Conservation (phyloP, 768 basidiomycete genomes). For the Trametes punicea region DNA sequence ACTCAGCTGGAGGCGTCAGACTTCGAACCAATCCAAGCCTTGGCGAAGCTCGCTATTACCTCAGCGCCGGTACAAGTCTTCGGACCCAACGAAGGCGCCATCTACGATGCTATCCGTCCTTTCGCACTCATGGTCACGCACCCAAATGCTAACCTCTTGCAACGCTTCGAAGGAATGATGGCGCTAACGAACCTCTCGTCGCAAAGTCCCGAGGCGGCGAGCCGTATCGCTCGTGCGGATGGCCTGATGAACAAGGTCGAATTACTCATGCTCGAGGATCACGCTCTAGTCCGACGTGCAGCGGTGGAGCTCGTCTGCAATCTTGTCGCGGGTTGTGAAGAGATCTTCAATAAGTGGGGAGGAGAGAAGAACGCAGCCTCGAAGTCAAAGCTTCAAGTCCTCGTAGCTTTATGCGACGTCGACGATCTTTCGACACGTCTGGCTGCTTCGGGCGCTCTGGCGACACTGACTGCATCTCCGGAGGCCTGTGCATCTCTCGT, state of each 20-base stretch:
- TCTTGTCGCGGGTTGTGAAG: conserved; percentile 73
- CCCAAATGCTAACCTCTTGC: conserved; percentile 65
- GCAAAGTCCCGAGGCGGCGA: conserved; percentile 59
- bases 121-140: conserved; percentile 71
- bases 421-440: conserved; percentile 81
- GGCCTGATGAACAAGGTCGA: conserved; percentile 66
- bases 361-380: conserved; percentile 40
- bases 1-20: conserved; percentile 40
- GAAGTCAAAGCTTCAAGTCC: conserved; percentile 70
- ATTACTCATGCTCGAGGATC: conserved; percentile 76
- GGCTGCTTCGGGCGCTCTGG: conserved; percentile 90
- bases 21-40: conserved; percentile 75
- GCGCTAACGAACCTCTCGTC: conserved; percentile 94
- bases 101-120: conserved; percentile 82
- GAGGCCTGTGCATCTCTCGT: conserved; percentile 60
- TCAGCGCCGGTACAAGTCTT: conserved; percentile 88
- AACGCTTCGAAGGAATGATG: conserved; percentile 93
- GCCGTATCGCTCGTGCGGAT: conserved; percentile 60
- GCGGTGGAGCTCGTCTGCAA: conserved; percentile 93
- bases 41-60: conserved; percentile 92
- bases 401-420: conserved; percentile 83
- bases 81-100: conserved; percentile 73
- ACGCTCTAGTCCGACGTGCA: conserved; percentile 78
- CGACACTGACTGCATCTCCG: conserved; percentile 65
- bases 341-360: conserved; percentile 71